Percentiles rank a stretch among this genome's conserved stretches.
These are phyloP conservation scores for Hyphopichia burtonii DNA, from an alignment of 1,139 yeast species.

Conservation along the genomic window DNA sequence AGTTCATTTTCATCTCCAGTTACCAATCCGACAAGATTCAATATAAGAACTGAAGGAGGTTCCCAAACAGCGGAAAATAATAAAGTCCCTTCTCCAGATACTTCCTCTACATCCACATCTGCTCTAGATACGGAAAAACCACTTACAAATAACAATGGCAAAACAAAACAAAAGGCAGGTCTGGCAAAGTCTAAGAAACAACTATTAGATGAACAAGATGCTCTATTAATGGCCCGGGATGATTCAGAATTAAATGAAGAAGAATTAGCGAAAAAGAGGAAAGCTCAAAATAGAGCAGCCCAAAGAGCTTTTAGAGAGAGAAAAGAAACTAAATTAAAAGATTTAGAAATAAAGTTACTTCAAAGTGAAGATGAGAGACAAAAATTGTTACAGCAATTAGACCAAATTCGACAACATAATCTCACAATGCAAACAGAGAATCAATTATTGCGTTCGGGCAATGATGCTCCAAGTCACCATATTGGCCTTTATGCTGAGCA, in stretches of 20 bases:
- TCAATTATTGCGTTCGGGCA: conserved; percentile 36
- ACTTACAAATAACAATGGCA: not conserved
- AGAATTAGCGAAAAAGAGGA: conserved; percentile 55
- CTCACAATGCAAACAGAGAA: conserved; percentile 59
- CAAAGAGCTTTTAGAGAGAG: conserved; percentile 89
- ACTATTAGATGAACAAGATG: conserved; percentile 37
- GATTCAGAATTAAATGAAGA: conserved; percentile 47
- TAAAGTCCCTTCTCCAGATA: conserved; percentile 1
- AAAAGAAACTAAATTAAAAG: conserved; percentile 71
- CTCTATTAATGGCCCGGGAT: conserved; percentile 36
- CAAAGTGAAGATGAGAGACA: conserved; percentile 62
- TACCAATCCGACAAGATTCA: conserved; percentile 7
- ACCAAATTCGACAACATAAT: conserved; percentile 52
- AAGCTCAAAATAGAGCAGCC: conserved; percentile 86
- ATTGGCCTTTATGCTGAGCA: not conserved
- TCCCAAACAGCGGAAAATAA: too few relatives aligned
- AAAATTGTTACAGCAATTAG: conserved; percentile 52
- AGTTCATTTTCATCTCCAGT: conserved; percentile 18
- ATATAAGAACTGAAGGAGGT: not conserved
- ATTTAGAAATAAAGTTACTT: conserved; percentile 58
- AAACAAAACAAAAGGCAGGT: not conserved
- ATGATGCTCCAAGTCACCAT: conserved; percentile 14
- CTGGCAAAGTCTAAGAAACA: conserved; percentile 22
- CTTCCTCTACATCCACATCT: not conserved
- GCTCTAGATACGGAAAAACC: not conserved